Evolutionary conservation across 2,329 filamentous ascomycete genomes (phyloP).

Genomic region (Aspergillus japonicus): DNA sequence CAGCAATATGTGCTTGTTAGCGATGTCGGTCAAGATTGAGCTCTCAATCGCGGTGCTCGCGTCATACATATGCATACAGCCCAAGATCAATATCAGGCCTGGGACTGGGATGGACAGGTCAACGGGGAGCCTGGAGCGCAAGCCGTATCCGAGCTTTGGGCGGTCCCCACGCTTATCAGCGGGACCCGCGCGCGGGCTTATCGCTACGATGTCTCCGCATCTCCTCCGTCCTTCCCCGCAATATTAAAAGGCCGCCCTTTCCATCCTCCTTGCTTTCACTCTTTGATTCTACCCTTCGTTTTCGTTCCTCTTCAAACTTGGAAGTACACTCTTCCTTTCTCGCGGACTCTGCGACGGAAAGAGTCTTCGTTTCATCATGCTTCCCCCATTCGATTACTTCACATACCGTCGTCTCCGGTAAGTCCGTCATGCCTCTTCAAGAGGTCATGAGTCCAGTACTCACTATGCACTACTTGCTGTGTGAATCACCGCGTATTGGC

Average conservation of each 20-base stretch:
- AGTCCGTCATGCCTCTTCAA: slow-evolving; percentile 21
- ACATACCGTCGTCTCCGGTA: slow-evolving; percentile 72
- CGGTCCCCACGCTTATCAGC: slow-evolving; percentile 22
- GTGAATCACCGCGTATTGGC: background rate
- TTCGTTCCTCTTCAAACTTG: background rate
- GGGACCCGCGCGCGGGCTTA: slow-evolving; percentile 15
- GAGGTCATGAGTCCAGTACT: background rate
- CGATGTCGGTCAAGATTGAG: no score
- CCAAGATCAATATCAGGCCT: no score
- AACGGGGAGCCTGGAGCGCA: no score
- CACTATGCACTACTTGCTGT: background rate
- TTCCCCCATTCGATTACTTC: slow-evolving; percentile 64
- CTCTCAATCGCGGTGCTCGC: no score
- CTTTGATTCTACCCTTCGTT: background rate
- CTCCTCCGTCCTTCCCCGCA: slow-evolving; percentile 18
- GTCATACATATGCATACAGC: no score
- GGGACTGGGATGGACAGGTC: background rate
- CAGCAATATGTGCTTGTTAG: no score
- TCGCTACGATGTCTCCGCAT: slow-evolving; percentile 21
- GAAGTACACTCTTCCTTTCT: background rate
- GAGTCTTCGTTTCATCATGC: slow-evolving; percentile 32
- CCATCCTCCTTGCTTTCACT: background rate
- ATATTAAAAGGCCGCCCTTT: slow-evolving; percentile 21
- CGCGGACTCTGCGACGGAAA: background rate
- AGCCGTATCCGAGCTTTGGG: background rate